Evolutionary conservation across 164 flowering plant species (phyloP), one percentile per base, ranked within the genome.

Genomic region (Euptelea pleiosperma): DNA sequence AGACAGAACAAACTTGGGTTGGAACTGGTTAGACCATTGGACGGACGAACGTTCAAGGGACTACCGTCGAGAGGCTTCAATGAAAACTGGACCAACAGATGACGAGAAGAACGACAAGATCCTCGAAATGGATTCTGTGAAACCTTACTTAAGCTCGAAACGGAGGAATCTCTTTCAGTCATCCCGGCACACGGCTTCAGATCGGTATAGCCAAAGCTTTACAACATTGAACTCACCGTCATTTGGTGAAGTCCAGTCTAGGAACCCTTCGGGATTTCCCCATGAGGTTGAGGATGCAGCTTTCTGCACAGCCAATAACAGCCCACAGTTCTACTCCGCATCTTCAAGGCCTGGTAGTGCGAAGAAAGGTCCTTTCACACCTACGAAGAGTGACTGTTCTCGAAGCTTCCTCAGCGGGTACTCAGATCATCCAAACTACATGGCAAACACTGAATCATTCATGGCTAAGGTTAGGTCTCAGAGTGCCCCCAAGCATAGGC

Each of bases 401-500:
- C 68, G 73, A 64, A 81, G 86, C 49, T 62, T 39, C 39, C 67
- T 71, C 11, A 72, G 69, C 34, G 80, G 77, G 16, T 81, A 77
- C 60, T 21, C 77, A 0, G 75, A 79, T 41, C 66, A 82, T 61
- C 96, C 96, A 0, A 91, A 67, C 61, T 91, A 86, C 77, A 91
- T 91, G 98, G 67, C 90, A 0, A 77, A 83, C 71, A 88, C 98
- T 0, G 85, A 83, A 63, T 91, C 98, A 11, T 86, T 77, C 0
- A 71, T 73, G 35, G 94, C 94, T 4, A 91, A 83, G 65, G 78
- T 76, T 6, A 67, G 98, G 67, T 88, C 94, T 8, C 89, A 79
- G 45, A 91, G 96, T 54, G 90, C 96, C 1, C 96, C 98, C 1
- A 83, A 81, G 67, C 93, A 83, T 66, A 77, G 96, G 70, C 67